Evolutionary conservation across 2,329 filamentous ascomycete genomes (phyloP), one percentile per base, ranked within the genome.

Genomic region (Talaromyces sp.): DNA sequence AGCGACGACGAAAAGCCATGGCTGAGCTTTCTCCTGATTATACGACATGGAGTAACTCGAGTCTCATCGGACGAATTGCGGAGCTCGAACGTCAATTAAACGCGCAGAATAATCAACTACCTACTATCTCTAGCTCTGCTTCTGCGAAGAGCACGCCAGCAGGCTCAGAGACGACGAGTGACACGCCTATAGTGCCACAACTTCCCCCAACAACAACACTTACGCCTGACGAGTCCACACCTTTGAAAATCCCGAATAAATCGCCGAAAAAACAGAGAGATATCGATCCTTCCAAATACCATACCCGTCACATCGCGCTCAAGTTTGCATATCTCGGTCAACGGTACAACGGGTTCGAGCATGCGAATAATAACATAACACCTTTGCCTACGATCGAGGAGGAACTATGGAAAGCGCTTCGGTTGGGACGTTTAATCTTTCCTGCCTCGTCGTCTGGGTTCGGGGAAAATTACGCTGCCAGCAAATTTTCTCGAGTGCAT

Each of bases 261-360:
- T 11, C 29, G 29, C 71, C 83, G 67, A 80, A 77, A 64, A 66
- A 68, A 62, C 66, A 73, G 27, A 78, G 81, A 63, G 79, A 79
- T 56, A 88, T 96, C 69, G 91, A 97, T 71, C 86, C 90, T 0
- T 86, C 86, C 14, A 89, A 86, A 70, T 96, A 97, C 74, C 83
- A 85, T 38, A 95, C 91, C 1, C 86, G 94, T 53, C 86, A 88
- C 62, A 89, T 99, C 64, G 94, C 93, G 8, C 80, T 99, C 61
- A 97, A 97, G 74, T 87, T 99, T 64, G 92, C 94, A 43, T 99
- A 99, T 73, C 79, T 97, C 38, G 94, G 94, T 53, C 90, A 91
- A 72, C 84, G 85, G 59, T 99, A 97, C 75, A 93, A 94, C 74
- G 94, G 94, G 1, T 95, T 92, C 73, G 94, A 99, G 78, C 90